Evolutionary conservation across 1,284 basidiomycete genomes (phyloP).

Genomic region (Rhodotorula sp.): DNA sequence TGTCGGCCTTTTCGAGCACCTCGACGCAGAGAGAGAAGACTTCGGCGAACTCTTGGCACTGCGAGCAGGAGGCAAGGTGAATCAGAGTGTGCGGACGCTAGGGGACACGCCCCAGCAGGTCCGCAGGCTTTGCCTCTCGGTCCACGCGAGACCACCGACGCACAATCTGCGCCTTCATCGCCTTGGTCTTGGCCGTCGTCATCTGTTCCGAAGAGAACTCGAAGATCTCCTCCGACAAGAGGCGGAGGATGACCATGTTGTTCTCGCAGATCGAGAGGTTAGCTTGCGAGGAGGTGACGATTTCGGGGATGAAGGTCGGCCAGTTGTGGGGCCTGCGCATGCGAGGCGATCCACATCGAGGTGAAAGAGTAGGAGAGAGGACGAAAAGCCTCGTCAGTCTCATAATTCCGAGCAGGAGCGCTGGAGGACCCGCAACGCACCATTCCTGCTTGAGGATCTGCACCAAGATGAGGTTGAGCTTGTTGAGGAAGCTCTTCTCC

Average conservation of each 20-base stretch:
- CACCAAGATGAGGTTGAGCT: conserved; percentile 93
- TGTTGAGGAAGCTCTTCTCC: conserved; percentile 95
- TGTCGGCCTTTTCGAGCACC: conserved; percentile 96
- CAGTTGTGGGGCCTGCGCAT: conserved; percentile 76
- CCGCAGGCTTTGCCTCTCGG: background rate
- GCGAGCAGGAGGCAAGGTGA: background rate
- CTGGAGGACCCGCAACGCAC: conserved; percentile 47
- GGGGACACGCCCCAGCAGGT: background rate
- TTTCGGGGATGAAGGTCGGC: conserved; percentile 97
- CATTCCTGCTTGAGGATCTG: conserved; percentile 99
- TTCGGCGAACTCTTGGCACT: conserved; percentile 91
- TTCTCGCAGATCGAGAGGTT: conserved; percentile 97
- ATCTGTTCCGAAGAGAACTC: conserved; percentile 99
- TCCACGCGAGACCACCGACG: background rate
- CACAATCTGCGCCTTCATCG: conserved; percentile 89
- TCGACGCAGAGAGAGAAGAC: conserved; percentile 95
- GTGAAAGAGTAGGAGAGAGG: background rate
- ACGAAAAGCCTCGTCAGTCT: background rate
- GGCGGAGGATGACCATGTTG: conserved; percentile 98
- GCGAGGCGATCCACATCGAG: background rate
- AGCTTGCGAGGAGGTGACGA: conserved; percentile 94
- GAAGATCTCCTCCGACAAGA: conserved; percentile 98
- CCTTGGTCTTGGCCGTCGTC: conserved; percentile 97
- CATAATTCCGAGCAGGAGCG: background rate
- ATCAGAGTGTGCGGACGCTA: background rate